A percentile compares a stretch with the other conserved stretches of the same genome.
These are phyloP conservation scores for Epichloe glyceriae DNA, from an alignment of 2,329 filamentous ascomycete species.

Conservation along the genomic window DNA sequence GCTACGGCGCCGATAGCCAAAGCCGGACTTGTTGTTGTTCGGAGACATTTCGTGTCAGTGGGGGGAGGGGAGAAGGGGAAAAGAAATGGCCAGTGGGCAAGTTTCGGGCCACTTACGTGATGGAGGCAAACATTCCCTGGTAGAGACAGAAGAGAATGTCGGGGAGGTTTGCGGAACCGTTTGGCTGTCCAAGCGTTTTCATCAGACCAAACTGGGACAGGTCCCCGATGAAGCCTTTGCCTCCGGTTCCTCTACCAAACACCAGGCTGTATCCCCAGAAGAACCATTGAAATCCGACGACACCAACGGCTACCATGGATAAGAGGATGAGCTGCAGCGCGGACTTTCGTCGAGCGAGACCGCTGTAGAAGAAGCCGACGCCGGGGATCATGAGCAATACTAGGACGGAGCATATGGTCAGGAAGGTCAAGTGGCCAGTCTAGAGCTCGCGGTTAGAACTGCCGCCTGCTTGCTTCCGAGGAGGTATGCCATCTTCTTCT, in stretches of 20 bases:
- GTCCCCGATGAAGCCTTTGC: conserved; percentile 66
- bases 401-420: conserved; percentile 62
- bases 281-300: conserved; percentile 87
- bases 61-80: neutral
- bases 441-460: conserved; percentile 19
- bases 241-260: conserved; percentile 58
- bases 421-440: conserved; percentile 74
- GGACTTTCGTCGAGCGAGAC: conserved; percentile 77
- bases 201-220: conserved; percentile 71
- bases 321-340: conserved; percentile 78
- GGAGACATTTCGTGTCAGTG: neutral
- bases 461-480: neutral
- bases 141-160: conserved; percentile 77
- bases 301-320: conserved; percentile 65
- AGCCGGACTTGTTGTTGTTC: conserved; percentile 30
- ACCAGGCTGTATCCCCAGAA: conserved; percentile 87
- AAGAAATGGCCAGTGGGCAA: neutral
- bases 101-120: conserved; percentile 52
- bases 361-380: conserved; percentile 90
- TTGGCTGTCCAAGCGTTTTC: conserved; percentile 63
- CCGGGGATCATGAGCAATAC: conserved; percentile 89
- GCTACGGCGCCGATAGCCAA: conserved; percentile 48
- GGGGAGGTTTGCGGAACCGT: conserved; percentile 57
- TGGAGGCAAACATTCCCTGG: conserved; percentile 80
- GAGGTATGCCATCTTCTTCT: neutral